Percentiles rank a stretch among this genome's conserved stretches.
Evolutionary conservation across 331 rosid genomes (phyloP).

Genomic region (Pyrus hybrid): DNA sequence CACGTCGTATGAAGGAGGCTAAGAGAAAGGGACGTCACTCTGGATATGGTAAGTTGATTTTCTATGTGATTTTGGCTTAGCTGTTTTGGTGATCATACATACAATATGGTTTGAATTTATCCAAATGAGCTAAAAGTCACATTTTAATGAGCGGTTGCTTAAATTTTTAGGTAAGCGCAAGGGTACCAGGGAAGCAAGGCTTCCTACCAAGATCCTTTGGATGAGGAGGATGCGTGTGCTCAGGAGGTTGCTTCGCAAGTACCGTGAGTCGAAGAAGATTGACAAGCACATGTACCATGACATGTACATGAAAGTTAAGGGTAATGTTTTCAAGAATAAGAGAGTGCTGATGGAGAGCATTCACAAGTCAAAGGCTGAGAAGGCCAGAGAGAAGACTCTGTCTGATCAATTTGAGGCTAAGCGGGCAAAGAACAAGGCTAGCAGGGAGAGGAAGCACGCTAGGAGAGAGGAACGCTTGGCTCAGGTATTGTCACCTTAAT

Average conservation of each 20-base stretch:
- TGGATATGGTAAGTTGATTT: conserved; percentile 57
- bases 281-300: conserved; percentile 97
- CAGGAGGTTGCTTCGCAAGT: conserved; percentile 92
- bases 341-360: conserved; percentile 97
- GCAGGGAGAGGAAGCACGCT: conserved; percentile 70
- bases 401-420: conserved; percentile 93
- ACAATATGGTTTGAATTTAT: background rate
- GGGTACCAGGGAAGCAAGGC: conserved; percentile 98
- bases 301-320: conserved; percentile 97
- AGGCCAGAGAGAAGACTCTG: conserved; percentile 91
- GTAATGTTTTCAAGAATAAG: conserved; percentile 94
- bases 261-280: conserved; percentile 73
- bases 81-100: background rate
- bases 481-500: conserved; percentile 25
- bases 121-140: no score
- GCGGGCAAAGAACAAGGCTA: conserved; percentile 94
- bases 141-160: background rate
- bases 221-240: conserved; percentile 98
- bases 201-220: conserved; percentile 91
- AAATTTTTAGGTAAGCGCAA: conserved; percentile 63
- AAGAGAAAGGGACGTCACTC: conserved; percentile 95
- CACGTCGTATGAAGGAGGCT: conserved; percentile 90
- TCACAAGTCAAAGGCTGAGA: conserved; percentile 94
- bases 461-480: conserved; percentile 83
- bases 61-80: background rate